These are phyloP conservation scores for Fragaria vesca DNA, from an alignment of 306 rosid genomes.

Conservation along the genomic window DNA sequence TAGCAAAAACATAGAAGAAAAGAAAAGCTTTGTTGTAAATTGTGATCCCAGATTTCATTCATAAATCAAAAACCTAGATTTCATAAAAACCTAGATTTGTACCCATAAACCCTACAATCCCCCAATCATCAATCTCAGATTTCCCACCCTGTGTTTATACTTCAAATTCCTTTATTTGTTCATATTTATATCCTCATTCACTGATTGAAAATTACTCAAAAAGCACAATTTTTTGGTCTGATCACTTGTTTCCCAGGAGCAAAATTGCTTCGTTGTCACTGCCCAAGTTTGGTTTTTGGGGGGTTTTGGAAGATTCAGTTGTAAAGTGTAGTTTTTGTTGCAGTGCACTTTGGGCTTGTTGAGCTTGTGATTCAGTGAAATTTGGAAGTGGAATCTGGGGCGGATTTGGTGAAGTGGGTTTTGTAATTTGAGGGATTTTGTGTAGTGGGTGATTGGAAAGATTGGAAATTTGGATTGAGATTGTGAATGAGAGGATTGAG, in stretches of 20 bases:
- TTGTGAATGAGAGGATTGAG: slow-evolving; percentile 37
- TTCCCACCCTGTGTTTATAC: slow-evolving; percentile 14
- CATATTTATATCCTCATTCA: not conserved
- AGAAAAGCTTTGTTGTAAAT: slow-evolving; percentile 1
- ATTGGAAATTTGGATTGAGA: slow-evolving; percentile 8
- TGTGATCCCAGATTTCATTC: slow-evolving; percentile 55
- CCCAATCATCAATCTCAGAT: slow-evolving; percentile 35
- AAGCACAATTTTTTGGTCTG: slow-evolving; percentile 3
- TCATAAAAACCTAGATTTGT: slow-evolving; percentile 39
- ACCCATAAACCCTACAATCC: slow-evolving; percentile 30
- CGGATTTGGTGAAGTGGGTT: slow-evolving; percentile 35
- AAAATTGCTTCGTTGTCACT: slow-evolving; percentile 15
- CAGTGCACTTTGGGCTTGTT: slow-evolving; percentile 37
- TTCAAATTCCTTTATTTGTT: not conserved
- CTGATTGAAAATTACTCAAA: not conserved
- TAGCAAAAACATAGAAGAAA: slow-evolving; percentile 18
- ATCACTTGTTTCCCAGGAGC: slow-evolving; percentile 17
- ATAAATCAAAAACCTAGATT: slow-evolving; percentile 15
- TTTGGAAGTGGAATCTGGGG: slow-evolving; percentile 23
- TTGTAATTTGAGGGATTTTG: slow-evolving; percentile 15
- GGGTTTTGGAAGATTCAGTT: slow-evolving; percentile 29
- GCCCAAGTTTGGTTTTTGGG: slow-evolving; percentile 10
- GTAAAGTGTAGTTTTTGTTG: slow-evolving; percentile 17
- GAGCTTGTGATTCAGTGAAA: slow-evolving; percentile 20
- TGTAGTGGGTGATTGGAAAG: not conserved